Base-by-base conservation (phyloP, 305 asterid species). In the Andrographis paniculata region DNA sequence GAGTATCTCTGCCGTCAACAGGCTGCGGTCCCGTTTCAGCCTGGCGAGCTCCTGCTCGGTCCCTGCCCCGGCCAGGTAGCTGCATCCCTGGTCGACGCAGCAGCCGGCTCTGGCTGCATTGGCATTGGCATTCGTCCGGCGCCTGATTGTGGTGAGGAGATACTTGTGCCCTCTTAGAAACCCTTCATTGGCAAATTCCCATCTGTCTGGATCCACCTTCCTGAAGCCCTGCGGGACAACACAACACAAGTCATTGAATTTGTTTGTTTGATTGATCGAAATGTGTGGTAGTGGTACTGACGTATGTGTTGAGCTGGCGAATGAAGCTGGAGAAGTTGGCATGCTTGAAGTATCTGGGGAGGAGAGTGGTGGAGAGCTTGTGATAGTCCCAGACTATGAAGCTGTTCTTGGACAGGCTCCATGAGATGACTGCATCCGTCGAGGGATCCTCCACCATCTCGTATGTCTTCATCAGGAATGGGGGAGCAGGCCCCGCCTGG, bases 151-250 rank as follows among this genome's bases (percentile, higher is more conserved):
- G 65, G 68, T 84, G 56, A 88, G 54, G 45, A 88, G 93, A 66
- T 88, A 94, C 72, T 69, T 88, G 53, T 88, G 94, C 9, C 97
- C 97, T 20, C 84, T 80, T 18, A 87, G 63, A 42, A 84, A 87
- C 3, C 95, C 94, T 68, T 73, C 94, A 44, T 81, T 77, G 0
- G 97, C 97, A 44, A 88, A 88, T 51, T 88, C 95, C 94, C 95
- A 88, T 64, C 82, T 67, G 19, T 84, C 97, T 0, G 95, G 84
- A 66, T 88, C 94, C 33, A 88, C 92, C 63, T 88, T 88, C 49
- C 81, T 70, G 41, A 88, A 88, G 17, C 97, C 97, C 97, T 88
- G 87, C n/a, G n/a, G n/a, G n/a, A n/a, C n/a, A n/a, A n/a, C n/a
- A n/a, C n/a, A n/a, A n/a, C n/a, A n/a, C n/a, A n/a, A n/a, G n/a